Percentiles rank a stretch among this genome's conserved stretches.
Conservation (phyloP, 1,284 basidiomycete species). For the Ganoderma multipileum region DNA sequence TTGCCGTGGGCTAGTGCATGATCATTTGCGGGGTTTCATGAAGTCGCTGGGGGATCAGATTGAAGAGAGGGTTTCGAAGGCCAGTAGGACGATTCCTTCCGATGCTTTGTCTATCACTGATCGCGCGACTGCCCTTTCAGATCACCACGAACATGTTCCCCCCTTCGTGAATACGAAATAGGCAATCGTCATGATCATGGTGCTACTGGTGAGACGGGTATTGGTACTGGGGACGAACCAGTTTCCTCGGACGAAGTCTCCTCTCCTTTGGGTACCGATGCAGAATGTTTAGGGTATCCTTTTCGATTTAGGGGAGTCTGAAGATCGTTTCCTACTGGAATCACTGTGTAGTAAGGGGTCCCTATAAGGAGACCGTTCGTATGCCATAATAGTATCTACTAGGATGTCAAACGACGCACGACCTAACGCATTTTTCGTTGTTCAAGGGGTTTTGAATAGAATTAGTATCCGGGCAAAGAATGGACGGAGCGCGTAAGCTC, state of each 20-base stretch:
- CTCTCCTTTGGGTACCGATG: not conserved
- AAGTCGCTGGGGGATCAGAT: not conserved
- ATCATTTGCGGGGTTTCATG: conserved; percentile 7
- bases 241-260: not conserved
- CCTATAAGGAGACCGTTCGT: no score
- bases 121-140: not conserved
- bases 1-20: not conserved
- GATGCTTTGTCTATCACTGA: not conserved
- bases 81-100: not conserved
- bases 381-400: no score
- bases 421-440: not conserved
- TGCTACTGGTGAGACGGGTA: no score
- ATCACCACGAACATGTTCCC: not conserved
- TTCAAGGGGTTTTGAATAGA: not conserved
- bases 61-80: conserved; percentile 4
- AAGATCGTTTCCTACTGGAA: no score
- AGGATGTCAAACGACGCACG: no score
- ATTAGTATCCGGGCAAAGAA: not conserved
- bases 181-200: not conserved
- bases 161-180: not conserved
- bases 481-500: not conserved
- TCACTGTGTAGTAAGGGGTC: no score
- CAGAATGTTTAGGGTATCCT: no score
- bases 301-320: no score
- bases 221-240: no score